Evolutionary conservation across 1,139 yeast species (phyloP).

Genomic region (Fermentozyma sake): DNA sequence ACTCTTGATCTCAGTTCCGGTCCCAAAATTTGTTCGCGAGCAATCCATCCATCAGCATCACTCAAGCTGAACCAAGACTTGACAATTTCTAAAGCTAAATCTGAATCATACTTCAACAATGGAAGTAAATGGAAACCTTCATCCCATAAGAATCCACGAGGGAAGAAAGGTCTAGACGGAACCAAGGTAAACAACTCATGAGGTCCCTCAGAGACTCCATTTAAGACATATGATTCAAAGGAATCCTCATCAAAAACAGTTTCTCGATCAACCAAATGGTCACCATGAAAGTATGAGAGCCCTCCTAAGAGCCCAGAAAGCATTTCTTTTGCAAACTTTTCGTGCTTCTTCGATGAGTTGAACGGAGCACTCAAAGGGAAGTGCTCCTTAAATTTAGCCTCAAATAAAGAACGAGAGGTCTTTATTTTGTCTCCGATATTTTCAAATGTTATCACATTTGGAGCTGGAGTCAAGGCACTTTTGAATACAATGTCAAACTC

Average conservation of each 20-base stretch:
- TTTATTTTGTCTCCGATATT: conserved; percentile 39
- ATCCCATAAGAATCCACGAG: conserved; percentile 98
- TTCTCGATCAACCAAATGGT: conserved; percentile 73
- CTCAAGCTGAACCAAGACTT: conserved; percentile 85
- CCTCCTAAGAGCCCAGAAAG: conserved; percentile 87
- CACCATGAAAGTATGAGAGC: conserved; percentile 85
- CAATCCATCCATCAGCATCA: conserved; percentile 94
- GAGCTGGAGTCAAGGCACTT: conserved; percentile 35
- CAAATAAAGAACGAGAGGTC: conserved; percentile 37
- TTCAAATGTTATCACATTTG: conserved; percentile 38
- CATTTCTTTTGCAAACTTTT: conserved; percentile 67
- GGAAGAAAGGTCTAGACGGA: conserved; percentile 92
- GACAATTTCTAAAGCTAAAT: conserved; percentile 73
- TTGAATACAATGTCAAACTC: conserved; percentile 70
- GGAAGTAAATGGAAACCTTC: conserved; percentile 95
- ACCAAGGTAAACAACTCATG: conserved; percentile 63
- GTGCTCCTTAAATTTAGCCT: conserved; percentile 49
- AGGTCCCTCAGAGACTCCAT: conserved; percentile 61
- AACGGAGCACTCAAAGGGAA: conserved; percentile 60
- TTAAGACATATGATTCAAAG: conserved; percentile 50
- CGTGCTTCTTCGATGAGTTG: conserved; percentile 35
- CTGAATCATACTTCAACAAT: conserved; percentile 76
- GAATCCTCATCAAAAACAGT: conserved; percentile 64
- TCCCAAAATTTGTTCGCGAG: conserved; percentile 91
- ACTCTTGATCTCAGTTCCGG: conserved; percentile 87